Conservation (phyloP, 306 rosid species). For the Corylus heterophylla region DNA sequence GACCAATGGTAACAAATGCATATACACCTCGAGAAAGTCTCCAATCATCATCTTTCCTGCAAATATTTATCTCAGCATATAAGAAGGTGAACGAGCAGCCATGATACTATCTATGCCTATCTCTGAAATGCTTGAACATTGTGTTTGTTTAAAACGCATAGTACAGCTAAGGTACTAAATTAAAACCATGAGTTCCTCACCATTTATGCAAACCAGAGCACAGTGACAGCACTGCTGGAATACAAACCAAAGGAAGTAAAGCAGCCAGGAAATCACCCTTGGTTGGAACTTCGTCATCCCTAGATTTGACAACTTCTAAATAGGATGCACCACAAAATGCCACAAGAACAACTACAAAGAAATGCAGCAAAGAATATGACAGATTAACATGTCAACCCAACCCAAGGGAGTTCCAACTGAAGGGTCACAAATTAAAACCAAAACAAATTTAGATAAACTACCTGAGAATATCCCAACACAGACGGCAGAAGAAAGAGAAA, state of each 20-base stretch:
- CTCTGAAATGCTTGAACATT: constrained; percentile 14
- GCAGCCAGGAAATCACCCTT: constrained; percentile 95
- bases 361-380: neutral
- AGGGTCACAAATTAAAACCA: constrained; percentile 10
- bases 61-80: constrained; percentile 34
- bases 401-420: constrained; percentile 9
- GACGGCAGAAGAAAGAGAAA: constrained; percentile 85
- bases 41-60: constrained; percentile 99
- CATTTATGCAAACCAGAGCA: constrained; percentile 92
- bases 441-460: constrained; percentile 29
- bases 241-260: constrained; percentile 87
- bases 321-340: constrained; percentile 92
- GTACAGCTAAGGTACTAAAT: neutral
- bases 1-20: constrained; percentile 84
- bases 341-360: constrained; percentile 68
- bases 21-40: constrained; percentile 89
- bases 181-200: constrained; percentile 46
- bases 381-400: constrained; percentile 1
- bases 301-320: constrained; percentile 78
- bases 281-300: constrained; percentile 76
- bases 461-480: constrained; percentile 85
- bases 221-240: constrained; percentile 94
- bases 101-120: constrained; percentile 20
- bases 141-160: constrained; percentile 1
- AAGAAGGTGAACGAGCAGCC: constrained; percentile 24